A percentile compares a stretch with the other conserved stretches of the same genome.
phyloP scores from a whole-genome alignment of 495 filamentous ascomycete species.

The Penicillium coprophilum region DNA sequence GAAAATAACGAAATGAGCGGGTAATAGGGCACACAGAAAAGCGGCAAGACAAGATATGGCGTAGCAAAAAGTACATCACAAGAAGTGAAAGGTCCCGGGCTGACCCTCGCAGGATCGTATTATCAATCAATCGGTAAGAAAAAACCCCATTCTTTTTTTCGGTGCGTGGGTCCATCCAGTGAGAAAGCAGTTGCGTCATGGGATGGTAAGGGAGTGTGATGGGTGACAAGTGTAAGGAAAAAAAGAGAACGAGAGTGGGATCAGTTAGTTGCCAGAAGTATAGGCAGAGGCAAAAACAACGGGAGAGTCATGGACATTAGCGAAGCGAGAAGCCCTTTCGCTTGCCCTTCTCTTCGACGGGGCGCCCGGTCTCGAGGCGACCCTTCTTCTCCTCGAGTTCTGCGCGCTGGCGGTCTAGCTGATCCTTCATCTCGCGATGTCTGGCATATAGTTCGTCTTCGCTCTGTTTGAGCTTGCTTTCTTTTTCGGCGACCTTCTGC shows the following conservation, averaged over 20 bases:
- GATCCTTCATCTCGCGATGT: slow-evolving; percentile 99
- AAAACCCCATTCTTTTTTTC: slow-evolving; percentile 35
- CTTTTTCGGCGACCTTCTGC: slow-evolving; percentile 99
- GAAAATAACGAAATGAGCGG: slow-evolving; percentile 31
- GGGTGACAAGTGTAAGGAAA: slow-evolving; percentile 36
- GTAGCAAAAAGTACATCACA: slow-evolving; percentile 56
- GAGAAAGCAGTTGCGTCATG: slow-evolving; percentile 29
- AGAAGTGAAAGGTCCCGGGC: slow-evolving; percentile 46
- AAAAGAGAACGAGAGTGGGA: slow-evolving; percentile 32
- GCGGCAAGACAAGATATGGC: slow-evolving; percentile 49
- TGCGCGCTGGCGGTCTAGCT: slow-evolving; percentile 87
- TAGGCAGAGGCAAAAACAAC: slow-evolving; percentile 21
- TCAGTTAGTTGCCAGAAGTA: slow-evolving; percentile 32
- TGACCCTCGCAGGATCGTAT: slow-evolving; percentile 29
- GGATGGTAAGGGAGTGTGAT: slow-evolving; percentile 39
- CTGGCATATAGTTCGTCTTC: slow-evolving; percentile 98
- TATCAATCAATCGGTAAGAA: slow-evolving; percentile 23
- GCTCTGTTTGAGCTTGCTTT: slow-evolving; percentile 98
- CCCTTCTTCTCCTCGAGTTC: slow-evolving; percentile 98
- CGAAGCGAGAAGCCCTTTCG: slow-evolving; percentile 98
- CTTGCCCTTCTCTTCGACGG: slow-evolving; percentile 89
- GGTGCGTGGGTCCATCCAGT: slow-evolving; percentile 35
- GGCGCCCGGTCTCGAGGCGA: slow-evolving; percentile 88
- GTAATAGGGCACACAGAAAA: slow-evolving; percentile 43
- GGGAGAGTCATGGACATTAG: slow-evolving; percentile 44